A percentile compares a stretch with the other conserved stretches of the same genome.
phyloP scores from a whole-genome alignment of 2,329 filamentous ascomycete genomes.

The Microsporum ferrugineum region DNA sequence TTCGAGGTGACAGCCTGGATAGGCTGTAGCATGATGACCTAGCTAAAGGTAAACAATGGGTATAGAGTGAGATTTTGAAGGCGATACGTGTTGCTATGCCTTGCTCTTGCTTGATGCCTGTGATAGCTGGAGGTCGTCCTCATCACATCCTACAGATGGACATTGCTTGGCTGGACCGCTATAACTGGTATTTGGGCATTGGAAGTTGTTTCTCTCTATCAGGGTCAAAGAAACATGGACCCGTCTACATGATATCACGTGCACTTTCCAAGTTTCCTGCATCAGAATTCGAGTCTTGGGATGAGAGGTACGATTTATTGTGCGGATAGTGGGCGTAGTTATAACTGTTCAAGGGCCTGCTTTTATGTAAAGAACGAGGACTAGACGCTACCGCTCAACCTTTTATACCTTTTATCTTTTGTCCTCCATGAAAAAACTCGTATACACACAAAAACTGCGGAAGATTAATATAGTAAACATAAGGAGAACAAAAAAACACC shows the following conservation, averaged over 20 bases:
- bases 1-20: conserved; percentile 48
- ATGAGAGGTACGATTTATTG: background rate
- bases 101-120: background rate
- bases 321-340: background rate
- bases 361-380: background rate
- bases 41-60: background rate
- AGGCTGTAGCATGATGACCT: conserved; percentile 24
- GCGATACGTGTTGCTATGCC: background rate
- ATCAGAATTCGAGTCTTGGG: background rate
- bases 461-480: conserved; percentile 2
- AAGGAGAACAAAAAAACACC: conserved; percentile 1
- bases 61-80: background rate
- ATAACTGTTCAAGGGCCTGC: background rate
- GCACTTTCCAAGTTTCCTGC: background rate
- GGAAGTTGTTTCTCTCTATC: background rate
- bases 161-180: background rate
- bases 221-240: no score
- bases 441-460: background rate
- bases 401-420: background rate
- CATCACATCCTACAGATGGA: background rate
- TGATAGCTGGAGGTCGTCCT: background rate
- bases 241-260: no score
- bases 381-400: background rate
- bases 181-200: background rate
- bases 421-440: background rate